Conservation (phyloP, 139 green algal genomes). For the Micractinium conductrix region DNA sequence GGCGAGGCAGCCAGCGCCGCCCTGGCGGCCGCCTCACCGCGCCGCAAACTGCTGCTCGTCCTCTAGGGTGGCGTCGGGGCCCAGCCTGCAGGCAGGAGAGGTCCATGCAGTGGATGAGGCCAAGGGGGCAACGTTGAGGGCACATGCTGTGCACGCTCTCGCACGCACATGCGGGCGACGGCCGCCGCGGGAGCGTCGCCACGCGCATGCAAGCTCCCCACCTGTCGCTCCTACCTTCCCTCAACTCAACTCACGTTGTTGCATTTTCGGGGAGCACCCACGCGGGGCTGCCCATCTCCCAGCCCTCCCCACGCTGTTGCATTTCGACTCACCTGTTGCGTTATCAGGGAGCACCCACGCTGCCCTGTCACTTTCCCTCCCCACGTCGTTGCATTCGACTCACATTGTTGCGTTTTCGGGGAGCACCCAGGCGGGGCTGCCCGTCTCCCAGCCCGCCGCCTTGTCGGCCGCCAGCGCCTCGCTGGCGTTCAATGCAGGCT, state of each 20-base stretch:
- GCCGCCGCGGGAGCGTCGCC: no score
- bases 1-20: background rate
- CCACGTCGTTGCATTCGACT: no score
- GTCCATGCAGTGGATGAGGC: background rate
- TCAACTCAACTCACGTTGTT: background rate
- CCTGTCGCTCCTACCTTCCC: no score
- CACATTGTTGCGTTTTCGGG: background rate
- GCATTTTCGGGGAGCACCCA: background rate
- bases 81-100: background rate
- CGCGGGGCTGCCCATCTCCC: background rate
- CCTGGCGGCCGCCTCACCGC: no score
- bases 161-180: no score
- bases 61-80: background rate
- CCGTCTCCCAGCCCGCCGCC: background rate
- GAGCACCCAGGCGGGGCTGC: background rate
- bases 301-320: no score
- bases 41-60: slow-evolving; percentile 7
- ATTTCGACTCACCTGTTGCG: background rate
- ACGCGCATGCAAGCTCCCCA: no score
- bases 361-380: no score
- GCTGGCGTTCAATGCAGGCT: background rate
- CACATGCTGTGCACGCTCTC: no score
- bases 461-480: background rate
- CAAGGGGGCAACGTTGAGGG: no score
- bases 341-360: background rate